Percentiles rank a stretch among this genome's conserved stretches.
phyloP scores from a whole-genome alignment of 345 rosid genomes.

The Arabis hirsuta region DNA sequence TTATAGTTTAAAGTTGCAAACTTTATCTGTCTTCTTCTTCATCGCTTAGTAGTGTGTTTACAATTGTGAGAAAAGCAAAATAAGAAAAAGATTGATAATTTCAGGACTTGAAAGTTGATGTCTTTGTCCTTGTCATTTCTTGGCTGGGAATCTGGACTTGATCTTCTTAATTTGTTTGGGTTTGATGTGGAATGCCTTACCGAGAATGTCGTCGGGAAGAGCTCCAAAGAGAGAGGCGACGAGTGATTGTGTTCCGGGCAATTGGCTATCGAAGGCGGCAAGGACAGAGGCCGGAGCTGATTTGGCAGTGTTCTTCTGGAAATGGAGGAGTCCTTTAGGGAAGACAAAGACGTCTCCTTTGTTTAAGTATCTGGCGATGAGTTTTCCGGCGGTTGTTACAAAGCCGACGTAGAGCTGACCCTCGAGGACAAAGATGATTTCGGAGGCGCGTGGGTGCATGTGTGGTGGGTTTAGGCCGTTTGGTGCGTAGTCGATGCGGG shows the following conservation, averaged over 20 bases:
- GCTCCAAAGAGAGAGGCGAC: constrained; percentile 53
- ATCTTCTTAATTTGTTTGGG: constrained; percentile 49
- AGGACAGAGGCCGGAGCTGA: constrained; percentile 51
- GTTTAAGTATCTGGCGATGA: constrained; percentile 51
- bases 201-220: constrained; percentile 53
- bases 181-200: constrained; percentile 52
- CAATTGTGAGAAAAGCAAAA: neutral
- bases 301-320: constrained; percentile 55
- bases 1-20: constrained; percentile 10
- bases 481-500: constrained; percentile 56
- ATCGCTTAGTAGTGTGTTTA: constrained; percentile 10
- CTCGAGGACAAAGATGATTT: constrained; percentile 57
- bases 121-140: constrained; percentile 33
- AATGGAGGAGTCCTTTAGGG: constrained; percentile 64
- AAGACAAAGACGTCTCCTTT: constrained; percentile 64
- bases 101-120: neutral
- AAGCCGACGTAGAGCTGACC: constrained; percentile 63
- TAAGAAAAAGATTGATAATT: neutral
- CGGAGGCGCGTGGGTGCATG: constrained; percentile 55
- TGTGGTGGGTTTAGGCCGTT: constrained; percentile 60
- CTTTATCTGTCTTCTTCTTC: constrained; percentile 12
- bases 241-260: constrained; percentile 61
- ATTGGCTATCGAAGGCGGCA: constrained; percentile 62
- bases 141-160: constrained; percentile 53
- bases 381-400: constrained; percentile 55